Percentiles rank a stretch among this genome's conserved stretches.
phyloP scores from a whole-genome alignment of 1,284 basidiomycete species.

The Naganishia sp. region DNA sequence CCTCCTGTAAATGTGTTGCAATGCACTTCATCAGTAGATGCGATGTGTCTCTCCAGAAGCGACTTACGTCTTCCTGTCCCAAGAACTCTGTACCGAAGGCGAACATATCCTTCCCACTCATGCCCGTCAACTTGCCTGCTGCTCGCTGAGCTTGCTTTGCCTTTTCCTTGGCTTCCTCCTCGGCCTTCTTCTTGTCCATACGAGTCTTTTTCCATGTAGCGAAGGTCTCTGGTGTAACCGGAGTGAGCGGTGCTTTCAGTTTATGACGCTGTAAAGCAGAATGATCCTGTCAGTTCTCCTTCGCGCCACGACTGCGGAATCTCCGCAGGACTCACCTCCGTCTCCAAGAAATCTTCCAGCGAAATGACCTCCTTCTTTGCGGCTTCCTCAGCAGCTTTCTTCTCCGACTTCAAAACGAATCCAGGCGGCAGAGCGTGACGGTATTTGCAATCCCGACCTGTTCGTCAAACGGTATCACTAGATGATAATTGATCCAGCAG shows the following conservation, averaged over 20 bases:
- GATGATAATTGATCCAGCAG: not conserved
- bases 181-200: slow-evolving; percentile 88
- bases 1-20: slow-evolving; percentile 33
- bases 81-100: slow-evolving; percentile 96
- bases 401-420: slow-evolving; percentile 89
- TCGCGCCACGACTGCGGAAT: too few species aligned
- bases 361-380: slow-evolving; percentile 88
- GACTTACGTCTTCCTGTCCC: slow-evolving; percentile 70
- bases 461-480: not conserved
- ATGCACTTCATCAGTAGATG: not conserved
- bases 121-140: slow-evolving; percentile 87
- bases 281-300: slow-evolving; percentile 1
- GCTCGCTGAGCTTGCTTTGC: slow-evolving; percentile 81
- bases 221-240: slow-evolving; percentile 92
- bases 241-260: slow-evolving; percentile 85
- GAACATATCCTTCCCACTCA: slow-evolving; percentile 97
- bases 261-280: slow-evolving; percentile 74
- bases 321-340: slow-evolving; percentile 66
- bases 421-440: slow-evolving; percentile 93
- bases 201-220: slow-evolving; percentile 92
- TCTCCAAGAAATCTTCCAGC: slow-evolving; percentile 95
- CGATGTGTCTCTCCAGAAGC: not conserved
- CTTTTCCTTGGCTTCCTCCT: slow-evolving; percentile 75
- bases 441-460: slow-evolving; percentile 82
- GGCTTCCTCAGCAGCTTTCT: slow-evolving; percentile 78